phyloP scores from a whole-genome alignment of 345 rosid species.

The Eucalyptus microcorys region DNA sequence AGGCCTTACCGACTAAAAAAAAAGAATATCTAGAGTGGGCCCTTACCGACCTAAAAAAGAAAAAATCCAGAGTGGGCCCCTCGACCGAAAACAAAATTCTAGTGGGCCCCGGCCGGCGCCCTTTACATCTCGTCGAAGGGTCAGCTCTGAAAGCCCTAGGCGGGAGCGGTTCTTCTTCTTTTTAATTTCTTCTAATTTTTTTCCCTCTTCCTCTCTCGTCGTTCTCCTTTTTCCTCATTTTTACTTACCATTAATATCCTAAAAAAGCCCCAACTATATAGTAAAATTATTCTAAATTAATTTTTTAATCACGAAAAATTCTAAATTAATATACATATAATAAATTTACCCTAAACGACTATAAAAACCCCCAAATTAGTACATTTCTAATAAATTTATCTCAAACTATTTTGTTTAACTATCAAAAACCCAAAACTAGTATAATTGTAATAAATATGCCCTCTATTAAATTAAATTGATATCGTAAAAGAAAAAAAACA shows the following conservation, averaged over 20 bases:
- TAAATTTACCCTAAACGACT: too few species aligned
- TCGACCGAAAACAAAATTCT: not conserved
- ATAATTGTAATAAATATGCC: rapidly evolving
- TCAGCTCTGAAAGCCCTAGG: not conserved
- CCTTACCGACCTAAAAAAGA: too few species aligned
- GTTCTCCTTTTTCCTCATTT: not conserved
- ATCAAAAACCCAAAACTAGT: rapidly evolving
- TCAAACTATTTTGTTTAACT: rapidly evolving
- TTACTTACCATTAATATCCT: not conserved
- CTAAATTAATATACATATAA: too few species aligned
- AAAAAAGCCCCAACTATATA: too few species aligned
- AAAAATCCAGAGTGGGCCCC: too few species aligned
- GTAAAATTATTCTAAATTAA: too few species aligned
- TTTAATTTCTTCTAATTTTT: not conserved
- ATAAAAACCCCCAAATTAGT: too few species aligned
- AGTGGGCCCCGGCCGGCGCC: too few species aligned
- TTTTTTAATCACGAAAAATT: too few species aligned
- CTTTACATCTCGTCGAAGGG: not conserved
- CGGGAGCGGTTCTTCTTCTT: not conserved
- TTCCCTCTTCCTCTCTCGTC: not conserved
- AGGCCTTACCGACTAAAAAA: too few species aligned
- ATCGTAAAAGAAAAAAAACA: too few species aligned
- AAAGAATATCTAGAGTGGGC: not conserved
- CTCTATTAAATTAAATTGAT: rapidly evolving
- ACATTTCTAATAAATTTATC: too few species aligned